Evolutionary conservation across 805 yeast genomes (phyloP).

Genomic region (Wickerhamomyces chaumierensis): DNA sequence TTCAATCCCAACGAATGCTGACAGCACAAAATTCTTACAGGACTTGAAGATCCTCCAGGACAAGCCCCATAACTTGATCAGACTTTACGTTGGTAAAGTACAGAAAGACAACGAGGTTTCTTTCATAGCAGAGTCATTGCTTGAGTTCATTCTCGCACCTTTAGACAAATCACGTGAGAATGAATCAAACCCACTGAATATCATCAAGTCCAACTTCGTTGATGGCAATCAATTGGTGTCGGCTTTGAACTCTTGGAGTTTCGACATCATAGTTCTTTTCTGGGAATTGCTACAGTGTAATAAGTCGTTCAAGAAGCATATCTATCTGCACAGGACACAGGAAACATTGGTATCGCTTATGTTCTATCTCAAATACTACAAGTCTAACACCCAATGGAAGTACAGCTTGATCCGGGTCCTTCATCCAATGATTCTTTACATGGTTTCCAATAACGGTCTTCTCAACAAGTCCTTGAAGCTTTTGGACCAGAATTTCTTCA

Average conservation of each 20-base stretch:
- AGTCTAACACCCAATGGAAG: slow-evolving; percentile 25
- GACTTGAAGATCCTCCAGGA: slow-evolving; percentile 21
- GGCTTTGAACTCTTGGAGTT: slow-evolving; percentile 35
- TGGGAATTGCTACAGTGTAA: slow-evolving; percentile 80
- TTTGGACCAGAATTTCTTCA: slow-evolving; percentile 30
- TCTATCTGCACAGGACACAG: slow-evolving; percentile 35
- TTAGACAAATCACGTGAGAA: slow-evolving; percentile 26
- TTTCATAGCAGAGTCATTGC: slow-evolving; percentile 35
- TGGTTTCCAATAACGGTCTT: slow-evolving; percentile 30
- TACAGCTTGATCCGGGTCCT: slow-evolving; percentile 35
- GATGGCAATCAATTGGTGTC: slow-evolving; percentile 22
- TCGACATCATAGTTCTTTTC: slow-evolving; percentile 48
- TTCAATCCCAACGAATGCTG: slow-evolving; percentile 39
- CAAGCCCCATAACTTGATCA: slow-evolving; percentile 34
- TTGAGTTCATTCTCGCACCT: slow-evolving; percentile 37
- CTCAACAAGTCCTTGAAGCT: slow-evolving; percentile 32
- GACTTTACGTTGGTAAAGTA: slow-evolving; percentile 41
- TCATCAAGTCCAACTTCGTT: slow-evolving; percentile 12
- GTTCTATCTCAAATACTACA: slow-evolving; percentile 45
- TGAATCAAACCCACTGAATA: slow-evolving; percentile 25
- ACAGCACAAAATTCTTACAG: slow-evolving; percentile 25
- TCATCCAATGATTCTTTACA: slow-evolving; percentile 38
- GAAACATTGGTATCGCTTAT: slow-evolving; percentile 44
- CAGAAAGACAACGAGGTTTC: slow-evolving; percentile 43
- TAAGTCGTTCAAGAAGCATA: slow-evolving; percentile 33